phyloP scores from a whole-genome alignment of 2,329 filamentous ascomycete genomes.

The Metarhizium robertsii region DNA sequence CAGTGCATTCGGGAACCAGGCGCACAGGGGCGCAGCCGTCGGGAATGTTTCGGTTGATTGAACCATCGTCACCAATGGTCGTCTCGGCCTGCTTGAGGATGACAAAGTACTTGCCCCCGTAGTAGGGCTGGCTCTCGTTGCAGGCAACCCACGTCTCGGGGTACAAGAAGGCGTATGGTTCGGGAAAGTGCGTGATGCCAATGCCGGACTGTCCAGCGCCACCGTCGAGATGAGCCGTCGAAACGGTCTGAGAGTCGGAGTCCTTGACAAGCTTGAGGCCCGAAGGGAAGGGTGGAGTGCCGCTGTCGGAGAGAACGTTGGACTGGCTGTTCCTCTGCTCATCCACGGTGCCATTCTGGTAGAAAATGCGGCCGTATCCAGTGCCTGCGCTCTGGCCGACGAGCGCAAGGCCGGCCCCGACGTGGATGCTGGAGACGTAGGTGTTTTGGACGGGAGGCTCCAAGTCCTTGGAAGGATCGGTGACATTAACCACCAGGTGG shows the following conservation, averaged over 20 bases:
- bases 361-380: constrained; percentile 27
- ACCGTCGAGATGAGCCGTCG: constrained; percentile 14
- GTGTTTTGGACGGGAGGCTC: constrained; percentile 26
- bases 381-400: constrained; percentile 24
- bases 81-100: constrained; percentile 25
- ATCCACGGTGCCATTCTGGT: constrained; percentile 35
- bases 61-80: constrained; percentile 10
- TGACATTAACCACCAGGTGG: constrained; percentile 32
- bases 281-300: constrained; percentile 25
- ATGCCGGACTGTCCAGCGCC: constrained; percentile 25
- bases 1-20: constrained; percentile 31
- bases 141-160: constrained; percentile 32
- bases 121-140: constrained; percentile 28
- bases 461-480: constrained; percentile 25
- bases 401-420: constrained; percentile 28
- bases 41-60: constrained; percentile 18
- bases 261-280: constrained; percentile 20
- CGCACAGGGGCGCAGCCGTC: constrained; percentile 28
- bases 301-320: constrained; percentile 28
- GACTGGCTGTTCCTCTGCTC: constrained; percentile 17
- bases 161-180: constrained; percentile 19
- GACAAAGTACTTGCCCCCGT: constrained; percentile 22
- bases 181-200: constrained; percentile 20
- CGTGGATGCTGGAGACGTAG: constrained; percentile 29
- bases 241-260: constrained; percentile 20